A percentile compares a stretch with the other conserved stretches of the same genome.
phyloP scores from a whole-genome alignment of 2,329 filamentous ascomycete species.

The Aureobasidium subglaciale region DNA sequence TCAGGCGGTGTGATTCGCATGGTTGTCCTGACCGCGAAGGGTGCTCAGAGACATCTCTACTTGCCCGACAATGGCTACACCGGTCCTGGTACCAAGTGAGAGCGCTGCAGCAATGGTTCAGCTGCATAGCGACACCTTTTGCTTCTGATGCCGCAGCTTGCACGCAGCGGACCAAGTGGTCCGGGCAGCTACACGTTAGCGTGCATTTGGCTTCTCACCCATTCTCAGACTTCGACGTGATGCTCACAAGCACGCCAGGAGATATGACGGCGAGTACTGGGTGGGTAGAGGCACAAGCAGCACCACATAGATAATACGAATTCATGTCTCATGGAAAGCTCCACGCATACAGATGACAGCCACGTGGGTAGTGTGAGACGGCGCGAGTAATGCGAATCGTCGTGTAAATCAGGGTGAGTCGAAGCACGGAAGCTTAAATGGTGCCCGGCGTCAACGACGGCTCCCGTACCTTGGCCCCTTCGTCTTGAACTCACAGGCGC shows the following conservation, averaged over 20 bases:
- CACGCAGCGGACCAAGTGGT: slow-evolving; percentile 2
- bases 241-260: neutral
- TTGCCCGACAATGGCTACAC: slow-evolving; percentile 86
- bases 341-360: neutral
- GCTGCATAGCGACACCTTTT: neutral
- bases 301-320: slow-evolving; percentile 8
- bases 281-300: neutral
- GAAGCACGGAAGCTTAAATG: neutral
- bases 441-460: neutral
- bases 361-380: neutral
- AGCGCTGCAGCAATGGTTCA: neutral
- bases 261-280: neutral
- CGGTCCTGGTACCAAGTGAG: slow-evolving; percentile 53
- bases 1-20: slow-evolving; percentile 97
- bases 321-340: slow-evolving; percentile 12
- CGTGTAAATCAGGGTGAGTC: neutral
- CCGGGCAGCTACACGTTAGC: slow-evolving; percentile 14
- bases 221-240: neutral
- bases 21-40: slow-evolving; percentile 87
- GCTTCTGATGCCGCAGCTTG: slow-evolving; percentile 7
- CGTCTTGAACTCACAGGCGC: neutral
- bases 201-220: slow-evolving; percentile 13
- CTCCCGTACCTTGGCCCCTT: neutral
- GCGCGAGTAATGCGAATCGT: slow-evolving; percentile 1
- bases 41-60: slow-evolving; percentile 89